A percentile compares a stretch with the other conserved stretches of the same genome.
These are phyloP conservation scores for Podosphaera aphanis DNA, from an alignment of 2,329 filamentous ascomycete species.

Conservation along the genomic window DNA sequence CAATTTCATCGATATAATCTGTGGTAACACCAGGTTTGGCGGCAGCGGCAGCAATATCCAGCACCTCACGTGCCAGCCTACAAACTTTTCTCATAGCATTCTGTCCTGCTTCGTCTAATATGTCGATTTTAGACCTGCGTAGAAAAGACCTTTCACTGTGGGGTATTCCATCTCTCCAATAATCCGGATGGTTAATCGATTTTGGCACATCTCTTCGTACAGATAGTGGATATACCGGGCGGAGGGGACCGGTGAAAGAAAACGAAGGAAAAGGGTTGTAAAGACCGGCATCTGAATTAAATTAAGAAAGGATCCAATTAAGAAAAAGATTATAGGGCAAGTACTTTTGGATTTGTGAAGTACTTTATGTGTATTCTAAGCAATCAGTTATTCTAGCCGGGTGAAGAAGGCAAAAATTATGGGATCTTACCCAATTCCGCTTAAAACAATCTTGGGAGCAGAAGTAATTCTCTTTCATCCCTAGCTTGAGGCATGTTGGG, in stretches of 20 bases:
- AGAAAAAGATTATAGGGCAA: conserved; percentile 48
- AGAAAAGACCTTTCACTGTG: conserved; percentile 34
- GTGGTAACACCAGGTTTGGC: conserved; percentile 82
- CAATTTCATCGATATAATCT: conserved; percentile 81
- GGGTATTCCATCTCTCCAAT: conserved; percentile 61
- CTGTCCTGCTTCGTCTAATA: conserved; percentile 57
- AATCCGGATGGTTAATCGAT: conserved; percentile 66
- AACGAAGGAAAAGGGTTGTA: conserved; percentile 88
- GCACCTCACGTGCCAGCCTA: conserved; percentile 62
- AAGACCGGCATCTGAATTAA: conserved; percentile 67
- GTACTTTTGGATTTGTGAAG: conserved; percentile 61
- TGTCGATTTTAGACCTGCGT: conserved; percentile 56
- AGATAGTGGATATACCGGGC: conserved; percentile 74
- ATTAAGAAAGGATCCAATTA: conserved; percentile 69
- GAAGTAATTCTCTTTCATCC: conserved; percentile 76
- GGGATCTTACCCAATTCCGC: conserved; percentile 65
- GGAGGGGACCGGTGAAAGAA: conserved; percentile 54
- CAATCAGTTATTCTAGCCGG: background rate
- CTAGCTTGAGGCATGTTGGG: conserved; percentile 79
- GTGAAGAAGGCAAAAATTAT: background rate
- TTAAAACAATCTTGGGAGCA: conserved; percentile 99
- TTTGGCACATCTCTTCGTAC: conserved; percentile 49
- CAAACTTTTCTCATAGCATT: conserved; percentile 84
- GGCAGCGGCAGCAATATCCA: conserved; percentile 73
- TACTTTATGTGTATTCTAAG: conserved; percentile 57